Evolutionary conservation across 2,329 filamentous ascomycete genomes (phyloP).

Genomic region (Stylonectria norvegica): DNA sequence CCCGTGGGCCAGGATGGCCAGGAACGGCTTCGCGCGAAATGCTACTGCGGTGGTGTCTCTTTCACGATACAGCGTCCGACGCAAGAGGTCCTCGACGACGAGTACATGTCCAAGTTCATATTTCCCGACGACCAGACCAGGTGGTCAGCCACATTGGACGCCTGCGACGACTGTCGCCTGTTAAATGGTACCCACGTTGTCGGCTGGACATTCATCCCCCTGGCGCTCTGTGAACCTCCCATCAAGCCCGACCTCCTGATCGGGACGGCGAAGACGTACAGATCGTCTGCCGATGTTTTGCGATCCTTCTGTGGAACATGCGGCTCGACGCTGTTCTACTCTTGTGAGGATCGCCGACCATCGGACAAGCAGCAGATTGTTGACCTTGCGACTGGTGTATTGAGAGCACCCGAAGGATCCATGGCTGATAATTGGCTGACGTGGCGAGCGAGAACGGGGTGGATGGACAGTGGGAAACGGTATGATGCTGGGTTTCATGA

Average conservation of each 20-base stretch:
- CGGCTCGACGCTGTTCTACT: slow-evolving; percentile 43
- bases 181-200: slow-evolving; percentile 40
- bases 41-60: slow-evolving; percentile 46
- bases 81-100: slow-evolving; percentile 27
- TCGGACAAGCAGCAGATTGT: slow-evolving; percentile 34
- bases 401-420: slow-evolving; percentile 43
- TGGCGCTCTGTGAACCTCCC: slow-evolving; percentile 34
- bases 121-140: slow-evolving; percentile 38
- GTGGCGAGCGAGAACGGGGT: slow-evolving; percentile 40
- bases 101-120: slow-evolving; percentile 31
- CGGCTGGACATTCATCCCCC: slow-evolving; percentile 43
- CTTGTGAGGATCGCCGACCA: slow-evolving; percentile 25
- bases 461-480: slow-evolving; percentile 31
- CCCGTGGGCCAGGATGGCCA: slow-evolving; percentile 33
- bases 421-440: slow-evolving; percentile 45
- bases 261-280: slow-evolving; percentile 44
- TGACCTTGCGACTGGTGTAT: slow-evolving; percentile 42
- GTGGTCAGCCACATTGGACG: slow-evolving; percentile 41
- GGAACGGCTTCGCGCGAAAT: slow-evolving; percentile 41
- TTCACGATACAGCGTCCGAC: slow-evolving; percentile 43
- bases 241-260: slow-evolving; percentile 36
- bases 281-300: slow-evolving; percentile 36
- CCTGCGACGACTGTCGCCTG: slow-evolving; percentile 44
- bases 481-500: slow-evolving; percentile 38
- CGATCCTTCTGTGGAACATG: slow-evolving; percentile 46